Evolutionary conservation across 1,139 yeast genomes (phyloP).

Genomic region (Pneumocystis jirovecii): DNA sequence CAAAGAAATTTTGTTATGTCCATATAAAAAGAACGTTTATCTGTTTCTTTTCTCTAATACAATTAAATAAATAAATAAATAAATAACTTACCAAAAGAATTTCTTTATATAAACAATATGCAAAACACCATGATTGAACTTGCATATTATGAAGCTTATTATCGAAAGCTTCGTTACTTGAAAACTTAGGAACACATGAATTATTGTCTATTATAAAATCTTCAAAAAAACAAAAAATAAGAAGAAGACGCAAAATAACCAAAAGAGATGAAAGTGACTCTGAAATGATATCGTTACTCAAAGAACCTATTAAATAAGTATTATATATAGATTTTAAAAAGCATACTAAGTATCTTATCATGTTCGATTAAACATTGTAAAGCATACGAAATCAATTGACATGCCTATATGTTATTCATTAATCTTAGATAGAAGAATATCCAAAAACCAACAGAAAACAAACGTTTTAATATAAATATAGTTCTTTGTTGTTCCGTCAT

Average conservation of each 20-base stretch:
- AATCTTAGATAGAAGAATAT: neutral
- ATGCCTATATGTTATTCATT: neutral
- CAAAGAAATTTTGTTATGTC: conserved; percentile 21
- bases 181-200: neutral
- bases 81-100: neutral
- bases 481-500: neutral
- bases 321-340: conserved; percentile 19
- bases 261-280: conserved; percentile 20
- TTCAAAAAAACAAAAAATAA: conserved; percentile 30
- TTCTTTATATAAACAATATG: conserved; percentile 6
- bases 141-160: neutral
- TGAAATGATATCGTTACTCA: conserved; percentile 7
- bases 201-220: conserved; percentile 15
- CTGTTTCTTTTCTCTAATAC: conserved; percentile 8
- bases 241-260: conserved; percentile 28
- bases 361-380: neutral
- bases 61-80: neutral
- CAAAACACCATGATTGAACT: conserved; percentile 9
- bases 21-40: conserved; percentile 7
- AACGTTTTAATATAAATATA: neutral
- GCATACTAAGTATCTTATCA: conserved; percentile 26
- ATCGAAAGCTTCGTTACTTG: neutral
- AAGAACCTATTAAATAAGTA: neutral
- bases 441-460: neutral
- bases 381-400: neutral